These are phyloP conservation scores for Wickerhamiella sorbophila DNA, from an alignment of 805 yeast species.

Conservation along the genomic window DNA sequence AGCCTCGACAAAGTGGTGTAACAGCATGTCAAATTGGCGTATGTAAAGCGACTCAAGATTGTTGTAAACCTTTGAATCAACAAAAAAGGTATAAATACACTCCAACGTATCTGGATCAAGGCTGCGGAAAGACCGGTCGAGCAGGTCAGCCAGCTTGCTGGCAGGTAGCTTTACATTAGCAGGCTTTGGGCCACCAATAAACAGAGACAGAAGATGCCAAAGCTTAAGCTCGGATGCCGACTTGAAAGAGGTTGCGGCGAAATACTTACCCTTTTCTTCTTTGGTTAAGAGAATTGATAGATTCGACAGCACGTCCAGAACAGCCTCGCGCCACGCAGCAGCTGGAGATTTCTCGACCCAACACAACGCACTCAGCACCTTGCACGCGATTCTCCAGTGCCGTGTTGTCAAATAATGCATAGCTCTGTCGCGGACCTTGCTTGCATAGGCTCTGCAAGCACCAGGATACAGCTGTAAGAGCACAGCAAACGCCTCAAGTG, in stretches of 20 bases:
- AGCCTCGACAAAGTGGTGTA: conserved; percentile 12
- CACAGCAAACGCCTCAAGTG: conserved; percentile 3
- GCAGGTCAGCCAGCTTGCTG: conserved; percentile 1
- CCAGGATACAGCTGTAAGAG: conserved; percentile 13
- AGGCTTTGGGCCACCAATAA: conserved; percentile 1
- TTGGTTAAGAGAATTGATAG: neutral
- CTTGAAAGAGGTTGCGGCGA: neutral
- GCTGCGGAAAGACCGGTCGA: neutral
- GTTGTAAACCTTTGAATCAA: conserved; percentile 2
- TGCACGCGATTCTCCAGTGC: conserved; percentile 3
- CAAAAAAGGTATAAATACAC: conserved; percentile 8
- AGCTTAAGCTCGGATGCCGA: neutral
- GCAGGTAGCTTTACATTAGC: conserved; percentile 11
- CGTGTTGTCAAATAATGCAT: neutral
- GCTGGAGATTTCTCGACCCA: conserved; percentile 13
- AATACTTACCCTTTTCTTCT: neutral
- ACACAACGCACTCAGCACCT: conserved; percentile 10
- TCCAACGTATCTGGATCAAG: conserved; percentile 7
- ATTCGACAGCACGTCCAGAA: neutral
- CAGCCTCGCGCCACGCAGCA: conserved; percentile 10
- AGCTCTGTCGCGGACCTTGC: neutral
- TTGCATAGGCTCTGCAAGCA: neutral
- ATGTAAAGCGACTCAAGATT: conserved; percentile 8
- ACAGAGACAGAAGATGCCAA: neutral
- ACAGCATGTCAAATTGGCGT: conserved; percentile 12